Evolutionary conservation across 176 grass and related monocot species (phyloP), one percentile per base, ranked within the genome.

Genomic region (Musa schizocarpa): DNA sequence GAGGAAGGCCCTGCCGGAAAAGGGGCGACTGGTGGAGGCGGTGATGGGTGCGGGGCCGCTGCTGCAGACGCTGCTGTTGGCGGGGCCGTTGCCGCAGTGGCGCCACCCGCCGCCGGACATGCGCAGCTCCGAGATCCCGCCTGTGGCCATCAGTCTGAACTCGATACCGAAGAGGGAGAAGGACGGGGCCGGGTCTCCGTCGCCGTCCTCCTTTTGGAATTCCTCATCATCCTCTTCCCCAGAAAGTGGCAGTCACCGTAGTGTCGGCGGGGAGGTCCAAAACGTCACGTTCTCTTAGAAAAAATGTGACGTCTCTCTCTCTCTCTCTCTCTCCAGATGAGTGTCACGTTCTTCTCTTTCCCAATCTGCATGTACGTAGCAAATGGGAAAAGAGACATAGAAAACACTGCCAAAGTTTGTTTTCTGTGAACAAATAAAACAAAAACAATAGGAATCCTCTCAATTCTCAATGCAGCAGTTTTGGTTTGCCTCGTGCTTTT

Each of bases 51-150:
- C 95, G 0, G 95, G 95, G 1, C 95, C 95, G 19, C 80, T 99
- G 13, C 86, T 99, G 0, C 90, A 99, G 69, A 99, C 90, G 0
- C 95, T 99, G 0, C 82, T 99, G 69, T 81, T 99, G 26, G 90
- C 95, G 19, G 95, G 90, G 0, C 90, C 95, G 24, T 89, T 99
- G 23, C 95, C 95, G 0, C 85, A 84, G 80, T 99, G 95, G 95
- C 90, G 86, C 53, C 90, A 93, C 82, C 95, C 95, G 0, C 95
- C 95, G 11, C 90, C 90, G 1, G 57, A 82, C 0, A 68, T 84
- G 19, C 75, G 34, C 50, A 72, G 78, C 53, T 78, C 79, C 72
- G 85, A 91, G 76, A 93, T 99, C 68, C 95, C 95, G 19, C 86
- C 88, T 2, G 72, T 74, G 23, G 72, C 53, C 13, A 74, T 74